phyloP scores from a whole-genome alignment of 768 basidiomycete species.

The Filobasidium floriforme region DNA sequence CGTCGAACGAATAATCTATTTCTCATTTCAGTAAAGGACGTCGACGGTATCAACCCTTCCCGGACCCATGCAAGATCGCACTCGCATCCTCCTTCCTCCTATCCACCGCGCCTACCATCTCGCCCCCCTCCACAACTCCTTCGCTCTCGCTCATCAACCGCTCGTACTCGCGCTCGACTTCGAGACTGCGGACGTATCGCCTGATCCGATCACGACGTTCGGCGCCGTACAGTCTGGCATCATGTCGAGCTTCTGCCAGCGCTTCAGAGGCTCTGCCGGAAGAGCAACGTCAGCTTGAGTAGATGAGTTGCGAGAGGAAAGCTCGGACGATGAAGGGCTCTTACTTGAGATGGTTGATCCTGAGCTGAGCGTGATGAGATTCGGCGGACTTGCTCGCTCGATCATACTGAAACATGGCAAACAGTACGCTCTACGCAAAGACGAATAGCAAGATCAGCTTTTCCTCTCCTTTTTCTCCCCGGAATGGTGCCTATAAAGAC shows the following conservation, averaged over 20 bases:
- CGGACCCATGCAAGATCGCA: not conserved
- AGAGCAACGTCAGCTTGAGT: not conserved
- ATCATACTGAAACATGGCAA: slow-evolving; percentile 39
- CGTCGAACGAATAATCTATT: not conserved
- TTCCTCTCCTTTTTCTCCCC: too few species aligned
- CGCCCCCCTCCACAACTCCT: not conserved
- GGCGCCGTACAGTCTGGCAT: slow-evolving; percentile 38
- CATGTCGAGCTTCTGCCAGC: slow-evolving; percentile 37
- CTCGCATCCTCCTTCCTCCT: not conserved
- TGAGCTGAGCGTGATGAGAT: slow-evolving; percentile 27
- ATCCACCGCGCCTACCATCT: not conserved
- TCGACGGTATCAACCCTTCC: not conserved
- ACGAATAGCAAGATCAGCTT: not conserved
- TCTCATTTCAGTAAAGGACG: slow-evolving; percentile 3
- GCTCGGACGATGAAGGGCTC: slow-evolving; percentile 4
- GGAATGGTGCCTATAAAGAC: too few species aligned
- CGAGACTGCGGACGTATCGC: slow-evolving; percentile 30
- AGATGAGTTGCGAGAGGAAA: not conserved
- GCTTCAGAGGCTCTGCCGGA: slow-evolving; percentile 37
- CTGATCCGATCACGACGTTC: slow-evolving; percentile 40
- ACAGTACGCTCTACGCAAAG: slow-evolving; percentile 24
- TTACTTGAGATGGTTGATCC: slow-evolving; percentile 34
- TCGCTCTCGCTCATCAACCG: slow-evolving; percentile 19
- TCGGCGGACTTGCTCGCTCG: slow-evolving; percentile 28
- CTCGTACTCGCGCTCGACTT: slow-evolving; percentile 37